These are phyloP conservation scores for Lentinula sp. DNA, from an alignment of 768 basidiomycete species.

Conservation along the genomic window DNA sequence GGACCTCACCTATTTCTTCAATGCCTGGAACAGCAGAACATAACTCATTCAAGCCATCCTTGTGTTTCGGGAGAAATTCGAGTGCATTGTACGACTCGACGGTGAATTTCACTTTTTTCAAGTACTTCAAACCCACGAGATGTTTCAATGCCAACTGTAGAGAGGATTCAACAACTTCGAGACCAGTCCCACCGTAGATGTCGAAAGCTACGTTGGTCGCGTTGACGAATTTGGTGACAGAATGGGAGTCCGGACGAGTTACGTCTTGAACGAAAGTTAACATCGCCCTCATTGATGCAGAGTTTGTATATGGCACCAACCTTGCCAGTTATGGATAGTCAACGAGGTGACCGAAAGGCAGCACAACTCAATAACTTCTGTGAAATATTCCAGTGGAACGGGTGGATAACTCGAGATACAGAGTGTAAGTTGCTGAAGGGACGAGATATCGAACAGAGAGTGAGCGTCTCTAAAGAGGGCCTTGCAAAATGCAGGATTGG, in stretches of 20 bases:
- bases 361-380: neutral
- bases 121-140: neutral
- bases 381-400: neutral
- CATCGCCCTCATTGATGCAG: neutral
- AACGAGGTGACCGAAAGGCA: neutral
- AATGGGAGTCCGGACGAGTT: neutral
- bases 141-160: neutral
- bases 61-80: neutral
- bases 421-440: neutral
- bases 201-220: neutral
- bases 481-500: neutral
- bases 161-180: neutral
- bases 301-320: neutral
- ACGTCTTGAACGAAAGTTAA: neutral
- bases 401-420: neutral
- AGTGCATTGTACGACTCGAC: neutral
- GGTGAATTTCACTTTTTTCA: neutral
- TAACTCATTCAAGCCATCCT: neutral
- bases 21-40: neutral
- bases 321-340: neutral
- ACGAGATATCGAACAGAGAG: neutral
- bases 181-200: neutral
- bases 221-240: neutral
- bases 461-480: neutral
- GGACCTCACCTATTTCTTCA: neutral